Percentiles rank a stretch among this genome's conserved stretches.
These are phyloP conservation scores for Boletus pseudo-olivaceus DNA, from an alignment of 768 basidiomycete genomes.

Conservation along the genomic window DNA sequence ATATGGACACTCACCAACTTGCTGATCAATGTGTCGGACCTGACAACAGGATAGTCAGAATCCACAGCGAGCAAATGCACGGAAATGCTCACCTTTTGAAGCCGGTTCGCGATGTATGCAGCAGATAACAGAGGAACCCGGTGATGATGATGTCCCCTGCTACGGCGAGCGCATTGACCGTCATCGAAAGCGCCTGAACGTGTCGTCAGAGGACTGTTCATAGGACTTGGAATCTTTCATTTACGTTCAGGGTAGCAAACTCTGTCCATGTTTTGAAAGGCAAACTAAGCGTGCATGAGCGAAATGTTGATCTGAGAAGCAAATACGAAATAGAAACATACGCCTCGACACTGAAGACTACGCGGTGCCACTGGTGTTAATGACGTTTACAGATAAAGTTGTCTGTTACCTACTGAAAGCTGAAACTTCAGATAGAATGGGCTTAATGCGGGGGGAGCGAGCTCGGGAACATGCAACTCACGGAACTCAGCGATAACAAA, in stretches of 20 bases:
- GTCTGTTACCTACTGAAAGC: slow-evolving; percentile 30
- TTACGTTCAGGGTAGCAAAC: too few species aligned
- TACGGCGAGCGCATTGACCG: slow-evolving; percentile 54
- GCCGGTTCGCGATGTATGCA: slow-evolving; percentile 50
- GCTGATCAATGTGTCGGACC: slow-evolving; percentile 56
- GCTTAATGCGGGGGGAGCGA: slow-evolving; percentile 2
- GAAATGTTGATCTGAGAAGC: background rate
- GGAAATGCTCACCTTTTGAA: slow-evolving; percentile 40
- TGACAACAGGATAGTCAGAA: slow-evolving; percentile 2
- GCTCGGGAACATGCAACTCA: slow-evolving; percentile 7
- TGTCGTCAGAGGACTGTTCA: background rate
- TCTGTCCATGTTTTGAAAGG: too few species aligned
- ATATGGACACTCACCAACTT: slow-evolving; percentile 30
- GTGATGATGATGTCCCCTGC: slow-evolving; percentile 53
- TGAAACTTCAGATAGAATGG: slow-evolving; percentile 16
- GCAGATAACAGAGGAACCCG: slow-evolving; percentile 39
- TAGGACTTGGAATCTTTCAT: too few species aligned
- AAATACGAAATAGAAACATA: slow-evolving; percentile 24
- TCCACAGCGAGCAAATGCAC: background rate
- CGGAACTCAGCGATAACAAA: slow-evolving; percentile 44
- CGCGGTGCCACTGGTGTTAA: slow-evolving; percentile 1
- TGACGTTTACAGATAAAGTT: background rate
- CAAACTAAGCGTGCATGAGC: slow-evolving; percentile 34
- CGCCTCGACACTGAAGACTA: slow-evolving; percentile 38
- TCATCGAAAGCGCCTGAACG: slow-evolving; percentile 40